phyloP scores from a whole-genome alignment of 257 asterid species.

The Penstemon newberryi region DNA sequence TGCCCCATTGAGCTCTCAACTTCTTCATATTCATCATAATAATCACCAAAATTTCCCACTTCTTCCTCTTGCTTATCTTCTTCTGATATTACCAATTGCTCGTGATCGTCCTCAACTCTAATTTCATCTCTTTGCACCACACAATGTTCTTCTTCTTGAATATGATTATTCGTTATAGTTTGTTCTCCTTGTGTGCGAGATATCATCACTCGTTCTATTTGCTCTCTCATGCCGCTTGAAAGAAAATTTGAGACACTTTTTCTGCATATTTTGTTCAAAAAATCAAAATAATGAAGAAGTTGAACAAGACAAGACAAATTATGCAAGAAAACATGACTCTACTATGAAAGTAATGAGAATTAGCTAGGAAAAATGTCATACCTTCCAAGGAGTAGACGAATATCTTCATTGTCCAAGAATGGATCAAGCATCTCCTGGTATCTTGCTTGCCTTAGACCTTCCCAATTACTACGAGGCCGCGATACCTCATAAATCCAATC shows the following conservation, averaged over 20 bases:
- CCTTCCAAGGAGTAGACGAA: conserved; percentile 76
- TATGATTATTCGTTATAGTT: conserved; percentile 9
- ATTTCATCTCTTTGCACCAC: conserved; percentile 19
- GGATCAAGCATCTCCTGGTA: conserved; percentile 94
- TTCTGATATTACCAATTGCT: background rate
- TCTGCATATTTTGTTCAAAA: conserved; percentile 43
- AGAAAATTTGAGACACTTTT: conserved; percentile 79
- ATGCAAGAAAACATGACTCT: no score
- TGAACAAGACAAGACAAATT: background rate
- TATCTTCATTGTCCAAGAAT: conserved; percentile 65
- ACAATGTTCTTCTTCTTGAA: conserved; percentile 25
- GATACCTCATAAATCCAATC: conserved; percentile 82
- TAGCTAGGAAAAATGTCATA: conserved; percentile 3
- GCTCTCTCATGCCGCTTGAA: conserved; percentile 64
- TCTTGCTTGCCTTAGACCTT: conserved; percentile 80
- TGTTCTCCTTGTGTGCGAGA: conserved; percentile 50
- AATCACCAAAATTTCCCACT: conserved; percentile 29
- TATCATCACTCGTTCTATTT: conserved; percentile 60
- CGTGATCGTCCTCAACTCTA: conserved; percentile 16
- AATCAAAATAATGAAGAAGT: background rate
- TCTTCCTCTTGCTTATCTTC: conserved; percentile 35
- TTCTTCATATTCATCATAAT: conserved; percentile 43
- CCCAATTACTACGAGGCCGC: conserved; percentile 93
- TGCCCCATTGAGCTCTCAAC: conserved; percentile 45
- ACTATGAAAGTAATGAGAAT: no score